These are phyloP conservation scores for Kokia cookei DNA, from an alignment of 441 rosid species.

Conservation along the genomic window DNA sequence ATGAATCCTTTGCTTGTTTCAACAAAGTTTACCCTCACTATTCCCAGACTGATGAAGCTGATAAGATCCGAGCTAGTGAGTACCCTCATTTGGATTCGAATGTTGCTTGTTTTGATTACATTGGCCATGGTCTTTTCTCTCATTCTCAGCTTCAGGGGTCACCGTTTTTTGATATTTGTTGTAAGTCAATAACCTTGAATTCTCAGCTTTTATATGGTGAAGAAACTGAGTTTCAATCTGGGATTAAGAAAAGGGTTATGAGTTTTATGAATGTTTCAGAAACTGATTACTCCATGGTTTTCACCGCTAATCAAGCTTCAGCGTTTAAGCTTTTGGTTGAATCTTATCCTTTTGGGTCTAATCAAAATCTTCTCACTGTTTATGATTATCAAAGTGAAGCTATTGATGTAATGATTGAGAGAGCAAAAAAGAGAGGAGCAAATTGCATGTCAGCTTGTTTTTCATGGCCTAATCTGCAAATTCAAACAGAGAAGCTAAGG, in stretches of 20 bases:
- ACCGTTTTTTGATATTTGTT: slow-evolving; percentile 45
- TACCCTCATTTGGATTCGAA: slow-evolving; percentile 51
- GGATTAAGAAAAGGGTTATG: slow-evolving; percentile 52
- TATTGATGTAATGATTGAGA: slow-evolving; percentile 44
- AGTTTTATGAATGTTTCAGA: slow-evolving; percentile 66
- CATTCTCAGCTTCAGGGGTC: slow-evolving; percentile 43
- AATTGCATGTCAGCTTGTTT: slow-evolving; percentile 55
- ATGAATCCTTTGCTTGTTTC: slow-evolving; percentile 49
- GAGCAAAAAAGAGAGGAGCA: slow-evolving; percentile 56
- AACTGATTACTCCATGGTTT: slow-evolving; percentile 58
- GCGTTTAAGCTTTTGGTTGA: slow-evolving; percentile 83
- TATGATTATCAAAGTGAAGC: slow-evolving; percentile 80
- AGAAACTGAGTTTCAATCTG: slow-evolving; percentile 36
- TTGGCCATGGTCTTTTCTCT: slow-evolving; percentile 71
- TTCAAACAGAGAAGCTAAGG: slow-evolving; percentile 47
- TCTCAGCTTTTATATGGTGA: slow-evolving; percentile 38
- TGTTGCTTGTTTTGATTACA: slow-evolving; percentile 57
- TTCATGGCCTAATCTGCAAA: slow-evolving; percentile 60
- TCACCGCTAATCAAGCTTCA: slow-evolving; percentile 71
- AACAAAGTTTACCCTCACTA: slow-evolving; percentile 47
- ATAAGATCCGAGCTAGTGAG: slow-evolving; percentile 49
- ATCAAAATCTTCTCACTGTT: slow-evolving; percentile 58
- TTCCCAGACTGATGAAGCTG: slow-evolving; percentile 46
- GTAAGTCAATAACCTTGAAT: slow-evolving; percentile 41
- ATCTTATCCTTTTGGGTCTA: slow-evolving; percentile 54